phyloP scores from a whole-genome alignment of 352 stramenopile genomes.

The Globisporangium echinulatum region DNA sequence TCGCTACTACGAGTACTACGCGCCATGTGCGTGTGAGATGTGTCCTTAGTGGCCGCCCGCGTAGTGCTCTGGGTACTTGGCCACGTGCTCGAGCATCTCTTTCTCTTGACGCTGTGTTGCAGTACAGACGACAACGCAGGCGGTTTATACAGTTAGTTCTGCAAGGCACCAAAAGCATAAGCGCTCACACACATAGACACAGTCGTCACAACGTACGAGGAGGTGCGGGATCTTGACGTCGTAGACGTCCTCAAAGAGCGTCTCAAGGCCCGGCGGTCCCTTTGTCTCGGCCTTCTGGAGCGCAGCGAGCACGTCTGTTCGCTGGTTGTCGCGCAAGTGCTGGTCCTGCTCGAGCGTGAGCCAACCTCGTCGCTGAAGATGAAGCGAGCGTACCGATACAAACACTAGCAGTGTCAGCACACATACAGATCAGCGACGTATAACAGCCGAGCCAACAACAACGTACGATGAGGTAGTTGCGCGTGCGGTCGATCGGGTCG shows the following conservation, averaged over 20 bases:
- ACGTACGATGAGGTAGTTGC: conserved; percentile 85
- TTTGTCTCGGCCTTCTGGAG: conserved; percentile 90
- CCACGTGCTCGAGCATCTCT: conserved; percentile 87
- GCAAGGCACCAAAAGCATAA: no score
- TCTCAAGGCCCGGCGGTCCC: conserved; percentile 71
- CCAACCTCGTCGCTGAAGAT: conserved; percentile 64
- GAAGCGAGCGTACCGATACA: neutral
- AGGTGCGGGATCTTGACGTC: conserved; percentile 91
- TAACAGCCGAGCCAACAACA: neutral
- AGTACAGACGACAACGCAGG: neutral
- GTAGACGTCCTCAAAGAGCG: conserved; percentile 98
- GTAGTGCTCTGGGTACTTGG: conserved; percentile 93
- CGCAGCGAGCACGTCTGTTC: conserved; percentile 78
- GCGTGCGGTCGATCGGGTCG: conserved; percentile 89
- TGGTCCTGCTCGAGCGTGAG: conserved; percentile 85
- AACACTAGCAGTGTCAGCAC: neutral
- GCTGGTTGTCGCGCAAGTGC: conserved; percentile 81
- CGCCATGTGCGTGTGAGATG: no score
- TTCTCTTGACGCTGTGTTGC: conserved; percentile 86
- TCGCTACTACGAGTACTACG: no score
- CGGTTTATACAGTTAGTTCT: neutral
- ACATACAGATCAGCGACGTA: conserved; percentile 2
- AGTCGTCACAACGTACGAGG: conserved; percentile 36
- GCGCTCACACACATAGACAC: neutral
- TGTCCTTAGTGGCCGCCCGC: conserved; percentile 36